These are phyloP conservation scores for Aspergillus bridgeri DNA, from an alignment of 495 filamentous ascomycete species.

Conservation along the genomic window DNA sequence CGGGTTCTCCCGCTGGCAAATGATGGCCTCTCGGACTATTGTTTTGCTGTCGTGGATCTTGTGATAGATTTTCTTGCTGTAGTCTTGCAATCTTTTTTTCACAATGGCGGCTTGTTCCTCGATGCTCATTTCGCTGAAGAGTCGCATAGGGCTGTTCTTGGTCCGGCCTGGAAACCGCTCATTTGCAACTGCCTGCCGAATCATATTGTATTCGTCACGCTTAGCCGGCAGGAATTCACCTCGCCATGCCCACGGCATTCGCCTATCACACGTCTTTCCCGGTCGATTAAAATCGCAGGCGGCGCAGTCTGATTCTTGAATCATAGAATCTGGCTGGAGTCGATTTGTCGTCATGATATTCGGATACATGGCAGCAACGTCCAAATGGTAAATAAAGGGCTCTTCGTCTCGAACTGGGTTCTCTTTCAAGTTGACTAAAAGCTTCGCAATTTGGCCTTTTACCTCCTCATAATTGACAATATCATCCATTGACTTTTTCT, in stretches of 20 bases:
- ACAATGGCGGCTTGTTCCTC: constrained; percentile 82
- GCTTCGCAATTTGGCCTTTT: constrained; percentile 74
- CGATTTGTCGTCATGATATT: constrained; percentile 99
- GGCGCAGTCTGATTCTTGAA: constrained; percentile 90
- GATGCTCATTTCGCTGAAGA: constrained; percentile 73
- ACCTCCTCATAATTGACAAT: constrained; percentile 91
- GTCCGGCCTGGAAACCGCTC: constrained; percentile 79
- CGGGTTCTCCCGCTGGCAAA: constrained; percentile 96
- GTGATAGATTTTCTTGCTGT: constrained; percentile 99
- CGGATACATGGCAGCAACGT: constrained; percentile 99
- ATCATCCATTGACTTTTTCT: constrained; percentile 90
- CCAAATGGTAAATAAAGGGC: constrained; percentile 95
- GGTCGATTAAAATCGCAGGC: constrained; percentile 98
- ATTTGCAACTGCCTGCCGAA: constrained; percentile 86
- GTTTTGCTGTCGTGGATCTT: constrained; percentile 96
- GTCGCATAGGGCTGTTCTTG: constrained; percentile 64
- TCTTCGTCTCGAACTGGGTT: constrained; percentile 78
- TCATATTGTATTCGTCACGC: constrained; percentile 99
- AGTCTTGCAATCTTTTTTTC: constrained; percentile 85
- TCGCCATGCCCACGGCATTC: constrained; percentile 97
- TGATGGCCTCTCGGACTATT: constrained; percentile 92
- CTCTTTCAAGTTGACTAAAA: constrained; percentile 68
- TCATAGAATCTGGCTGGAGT: constrained; percentile 97
- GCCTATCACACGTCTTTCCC: constrained; percentile 93
- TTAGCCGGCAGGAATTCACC: constrained; percentile 97